Evolutionary conservation across 371 early-diverging fungal genomes (phyloP), one percentile per base, ranked within the genome.

Genomic region (Apophysomyces elegans): DNA sequence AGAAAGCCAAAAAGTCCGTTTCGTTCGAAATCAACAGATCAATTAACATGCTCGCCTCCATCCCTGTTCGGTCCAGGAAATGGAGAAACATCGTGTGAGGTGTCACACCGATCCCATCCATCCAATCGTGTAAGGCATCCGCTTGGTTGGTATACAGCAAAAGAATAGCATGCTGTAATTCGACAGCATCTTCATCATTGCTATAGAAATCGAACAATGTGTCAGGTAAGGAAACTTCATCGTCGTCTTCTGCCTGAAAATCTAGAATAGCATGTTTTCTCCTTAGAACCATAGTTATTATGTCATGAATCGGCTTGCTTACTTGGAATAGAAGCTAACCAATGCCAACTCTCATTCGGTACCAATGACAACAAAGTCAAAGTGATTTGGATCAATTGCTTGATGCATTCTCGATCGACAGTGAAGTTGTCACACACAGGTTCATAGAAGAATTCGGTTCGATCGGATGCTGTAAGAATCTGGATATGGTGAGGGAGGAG

Each of bases 11-110:
- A 36, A 71, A 64, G 9, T 67, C 65, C n/a, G 67, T 67, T 58
- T 67, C 67, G 44, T 65, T 59, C 26, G 67, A 64, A 16, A 71
- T 64, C 36, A 71, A 47, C 5, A 71, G 59, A 47, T 71, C 72
- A 12, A 71, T 54, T 26, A 71, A 32, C 13, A 71, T 37, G 3
- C 54, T 59, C 18, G 67, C 41, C 26, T 67, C 65, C 65, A 64
- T 67, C 18, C 72, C 67, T 5, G 67, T 62, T 5, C 62, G 46
- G 41, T 58, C 21, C 12, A 67, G 59, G 39, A 71, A 71, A 39
- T 54, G 61, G 8, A 67, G 37, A 44, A 71, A 71, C 26, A 71
- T 38, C 2, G 39, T 47, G 47, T 71, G 64, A 7, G 72, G 68
- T 16, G 38, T 58, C 32, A 67, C 44, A 13, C 50, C 62, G 5